Percentiles rank a stretch among this genome's conserved stretches.
phyloP scores from a whole-genome alignment of 2,329 filamentous ascomycete species.

The Hypocrella siamensis region DNA sequence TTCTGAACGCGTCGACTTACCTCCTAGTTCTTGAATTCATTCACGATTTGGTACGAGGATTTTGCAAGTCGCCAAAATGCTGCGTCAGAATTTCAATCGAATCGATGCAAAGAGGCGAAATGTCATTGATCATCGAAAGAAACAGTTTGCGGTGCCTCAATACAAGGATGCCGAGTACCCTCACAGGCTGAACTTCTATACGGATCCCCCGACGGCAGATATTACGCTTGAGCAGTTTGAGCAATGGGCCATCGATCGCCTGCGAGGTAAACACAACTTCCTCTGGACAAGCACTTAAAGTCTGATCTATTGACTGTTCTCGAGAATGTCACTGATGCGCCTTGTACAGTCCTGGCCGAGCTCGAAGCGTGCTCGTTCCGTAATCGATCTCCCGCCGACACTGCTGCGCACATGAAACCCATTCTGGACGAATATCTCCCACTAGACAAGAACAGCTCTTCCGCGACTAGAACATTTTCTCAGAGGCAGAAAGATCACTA shows the following conservation, averaged over 20 bases:
- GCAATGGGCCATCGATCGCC: slow-evolving; percentile 90
- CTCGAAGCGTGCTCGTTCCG: slow-evolving; percentile 91
- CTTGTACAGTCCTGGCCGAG: slow-evolving; percentile 57
- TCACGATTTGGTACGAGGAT: background rate
- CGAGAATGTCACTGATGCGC: slow-evolving; percentile 1
- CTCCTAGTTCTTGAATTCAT: slow-evolving; percentile 1
- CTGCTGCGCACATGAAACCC: slow-evolving; percentile 66
- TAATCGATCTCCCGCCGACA: slow-evolving; percentile 75
- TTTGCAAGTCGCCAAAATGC: slow-evolving; percentile 19
- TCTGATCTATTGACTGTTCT: too few relatives aligned
- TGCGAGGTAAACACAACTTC: slow-evolving; percentile 45
- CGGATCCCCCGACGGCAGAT: slow-evolving; percentile 74
- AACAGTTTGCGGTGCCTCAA: slow-evolving; percentile 64
- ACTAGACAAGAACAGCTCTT: slow-evolving; percentile 59
- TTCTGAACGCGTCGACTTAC: slow-evolving; percentile 7
- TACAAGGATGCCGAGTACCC: slow-evolving; percentile 71
- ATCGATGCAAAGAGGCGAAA: slow-evolving; percentile 59
- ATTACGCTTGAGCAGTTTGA: slow-evolving; percentile 96
- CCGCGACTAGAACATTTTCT: slow-evolving; percentile 37
- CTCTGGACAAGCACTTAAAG: too few relatives aligned
- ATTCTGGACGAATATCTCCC: slow-evolving; percentile 79
- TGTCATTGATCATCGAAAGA: slow-evolving; percentile 64
- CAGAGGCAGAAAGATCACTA: slow-evolving; percentile 95
- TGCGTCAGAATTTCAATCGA: slow-evolving; percentile 34
- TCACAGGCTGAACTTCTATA: slow-evolving; percentile 84